Base-by-base conservation (phyloP, 441 rosid genomes). In the Pelargonium australe region DNA sequence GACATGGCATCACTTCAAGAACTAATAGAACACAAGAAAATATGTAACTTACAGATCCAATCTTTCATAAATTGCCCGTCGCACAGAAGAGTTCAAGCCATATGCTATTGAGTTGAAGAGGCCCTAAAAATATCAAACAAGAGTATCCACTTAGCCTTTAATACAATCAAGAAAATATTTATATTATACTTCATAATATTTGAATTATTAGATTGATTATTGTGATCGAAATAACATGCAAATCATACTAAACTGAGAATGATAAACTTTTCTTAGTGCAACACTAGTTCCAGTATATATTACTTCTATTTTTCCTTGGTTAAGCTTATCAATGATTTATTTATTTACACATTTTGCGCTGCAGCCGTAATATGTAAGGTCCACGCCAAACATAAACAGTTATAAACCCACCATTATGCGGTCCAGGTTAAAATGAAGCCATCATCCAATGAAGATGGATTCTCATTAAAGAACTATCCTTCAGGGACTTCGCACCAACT, bases 41-140 rank as follows among this genome's bases (percentile, higher is more conserved):
- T 14, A 8, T 6, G 70, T 19, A 16, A 84, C 97, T 89, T 85
- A 93, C 96, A 83, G 79, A 67, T 93, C 92, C 63, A 91, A 64
- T 85, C 96, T 89, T 81, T 93, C 98, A 70, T 72, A 71, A 67
- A 90, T 82, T 63, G 92, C 96, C 66, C 96, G 85, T 10, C 97
- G 87, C 64, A 93, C 98, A 0, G 97, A 90, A 77, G 97, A 79
- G 76, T 93, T 93, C 76, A 90, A 81, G 64, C 98, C 98, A 75
- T 93, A 93, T 23, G 95, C 98, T 77, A 93, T 85, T 25, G 98
- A 87, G 84, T 93, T 93, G 84, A 87, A 93, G 69, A 93, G 85
- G 10, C 97, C 97, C 98, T 93, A 72, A 44, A 76, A 67, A 16
- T 68, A 19, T 63, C 14, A 67, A 69, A 20, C 19, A 68, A 25